These are phyloP conservation scores for Eucalyptus regnans DNA, from an alignment of 345 rosid genomes.

Conservation along the genomic window DNA sequence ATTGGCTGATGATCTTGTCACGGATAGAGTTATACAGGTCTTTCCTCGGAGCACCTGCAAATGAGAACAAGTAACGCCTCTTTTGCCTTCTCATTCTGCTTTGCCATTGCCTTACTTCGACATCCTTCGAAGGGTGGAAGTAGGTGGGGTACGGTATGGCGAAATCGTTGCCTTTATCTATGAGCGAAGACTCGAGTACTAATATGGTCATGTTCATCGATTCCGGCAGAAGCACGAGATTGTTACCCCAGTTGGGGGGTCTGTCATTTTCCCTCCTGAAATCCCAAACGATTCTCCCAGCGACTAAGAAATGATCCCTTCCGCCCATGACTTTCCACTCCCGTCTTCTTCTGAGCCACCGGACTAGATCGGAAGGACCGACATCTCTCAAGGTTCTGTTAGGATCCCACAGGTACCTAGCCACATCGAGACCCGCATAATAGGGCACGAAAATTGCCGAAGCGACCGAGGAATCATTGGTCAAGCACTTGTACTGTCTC, in stretches of 20 bases:
- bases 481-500: constrained; percentile 68
- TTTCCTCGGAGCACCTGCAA: constrained; percentile 57
- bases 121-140: constrained; percentile 59
- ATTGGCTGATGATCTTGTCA: constrained; percentile 45
- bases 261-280: constrained; percentile 47
- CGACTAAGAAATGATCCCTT: constrained; percentile 75
- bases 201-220: constrained; percentile 58
- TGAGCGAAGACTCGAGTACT: constrained; percentile 70
- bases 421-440: constrained; percentile 69
- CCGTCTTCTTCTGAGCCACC: constrained; percentile 44
- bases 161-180: constrained; percentile 49
- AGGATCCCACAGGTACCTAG: constrained; percentile 52
- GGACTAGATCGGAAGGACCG: constrained; percentile 33
- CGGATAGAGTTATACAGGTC: constrained; percentile 38
- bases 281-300: constrained; percentile 82
- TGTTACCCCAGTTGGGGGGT: constrained; percentile 60
- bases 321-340: constrained; percentile 71
- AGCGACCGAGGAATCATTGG: constrained; percentile 52
- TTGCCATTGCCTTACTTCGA: constrained; percentile 52
- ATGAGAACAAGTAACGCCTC: constrained; percentile 46
- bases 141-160: constrained; percentile 78
- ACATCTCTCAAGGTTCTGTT: constrained; percentile 33
- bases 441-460: constrained; percentile 69
- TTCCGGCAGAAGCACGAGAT: constrained; percentile 61
- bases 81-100: constrained; percentile 28